These are phyloP conservation scores for Penicillium vulpinum DNA, from an alignment of 2,329 filamentous ascomycete species.

Conservation along the genomic window DNA sequence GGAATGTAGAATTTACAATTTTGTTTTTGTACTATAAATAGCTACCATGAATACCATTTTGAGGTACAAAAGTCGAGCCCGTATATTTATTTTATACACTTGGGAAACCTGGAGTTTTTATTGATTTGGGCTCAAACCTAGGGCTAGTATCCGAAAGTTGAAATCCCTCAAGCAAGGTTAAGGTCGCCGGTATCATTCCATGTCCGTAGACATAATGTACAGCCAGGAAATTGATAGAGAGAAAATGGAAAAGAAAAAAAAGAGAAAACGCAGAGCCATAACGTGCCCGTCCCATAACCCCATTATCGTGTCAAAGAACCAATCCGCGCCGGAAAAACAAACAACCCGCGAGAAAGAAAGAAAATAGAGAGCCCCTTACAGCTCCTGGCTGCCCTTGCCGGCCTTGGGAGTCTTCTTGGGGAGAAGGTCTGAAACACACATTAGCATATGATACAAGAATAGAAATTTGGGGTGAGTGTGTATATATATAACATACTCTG, in stretches of 20 bases:
- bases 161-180: slow-evolving; percentile 36
- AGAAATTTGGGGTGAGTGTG: background rate
- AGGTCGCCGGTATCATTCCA: slow-evolving; percentile 47
- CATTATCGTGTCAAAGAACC: slow-evolving; percentile 69
- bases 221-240: slow-evolving; percentile 50
- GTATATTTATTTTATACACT: background rate
- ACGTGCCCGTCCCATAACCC: slow-evolving; percentile 65
- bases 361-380: slow-evolving; percentile 67
- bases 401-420: slow-evolving; percentile 98
- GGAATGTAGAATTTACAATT: background rate
- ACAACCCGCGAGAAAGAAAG: slow-evolving; percentile 51
- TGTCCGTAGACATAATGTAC: slow-evolving; percentile 63
- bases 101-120: slow-evolving; percentile 26
- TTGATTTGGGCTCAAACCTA: slow-evolving; percentile 24
- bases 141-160: slow-evolving; percentile 25
- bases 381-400: slow-evolving; percentile 93
- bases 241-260: slow-evolving; percentile 51
- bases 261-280: slow-evolving; percentile 57
- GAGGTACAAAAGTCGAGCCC: background rate
- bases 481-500: slow-evolving; percentile 68
- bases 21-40: background rate
- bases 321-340: slow-evolving; percentile 69
- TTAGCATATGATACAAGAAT: slow-evolving; percentile 14
- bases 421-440: slow-evolving; percentile 71
- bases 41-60: background rate